A percentile compares a stretch with the other conserved stretches of the same genome.
phyloP scores from a whole-genome alignment of 495 filamentous ascomycete species.

The Penicillium bialowiezense region DNA sequence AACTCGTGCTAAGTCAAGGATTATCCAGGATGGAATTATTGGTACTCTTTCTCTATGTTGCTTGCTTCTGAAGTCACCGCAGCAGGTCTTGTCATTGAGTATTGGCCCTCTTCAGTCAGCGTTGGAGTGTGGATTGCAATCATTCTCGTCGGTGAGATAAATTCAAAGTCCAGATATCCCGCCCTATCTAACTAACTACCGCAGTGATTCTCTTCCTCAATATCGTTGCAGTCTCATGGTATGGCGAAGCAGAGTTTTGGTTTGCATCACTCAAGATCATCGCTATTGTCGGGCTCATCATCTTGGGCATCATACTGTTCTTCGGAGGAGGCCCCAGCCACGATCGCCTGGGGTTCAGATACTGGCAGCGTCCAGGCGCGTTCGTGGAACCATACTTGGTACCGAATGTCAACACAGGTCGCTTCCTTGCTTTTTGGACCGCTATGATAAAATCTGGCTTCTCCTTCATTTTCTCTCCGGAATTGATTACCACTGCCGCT shows the following conservation, averaged over 20 bases:
- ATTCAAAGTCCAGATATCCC: conserved; percentile 24
- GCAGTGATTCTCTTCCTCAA: conserved; percentile 62
- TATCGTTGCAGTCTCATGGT: conserved; percentile 63
- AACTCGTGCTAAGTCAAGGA: conserved; percentile 33
- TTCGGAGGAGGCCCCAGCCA: conserved; percentile 62
- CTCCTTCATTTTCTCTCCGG: conserved; percentile 62
- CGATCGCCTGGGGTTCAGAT: conserved; percentile 66
- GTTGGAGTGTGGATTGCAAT: conserved; percentile 67
- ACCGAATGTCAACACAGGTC: conserved; percentile 25
- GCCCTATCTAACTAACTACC: not conserved
- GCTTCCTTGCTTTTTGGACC: conserved; percentile 42
- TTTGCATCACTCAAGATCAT: conserved; percentile 74
- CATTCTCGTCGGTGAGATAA: conserved; percentile 56
- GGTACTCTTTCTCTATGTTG: conserved; percentile 55
- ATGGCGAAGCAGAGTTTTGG: conserved; percentile 73
- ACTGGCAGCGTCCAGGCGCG: conserved; percentile 67
- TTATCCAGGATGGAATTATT: conserved; percentile 51
- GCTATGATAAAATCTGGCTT: conserved; percentile 44
- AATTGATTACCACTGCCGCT: conserved; percentile 73
- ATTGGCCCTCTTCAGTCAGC: conserved; percentile 55
- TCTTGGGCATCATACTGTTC: conserved; percentile 64
- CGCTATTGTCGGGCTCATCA: conserved; percentile 66
- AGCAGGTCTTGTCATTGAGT: conserved; percentile 65
- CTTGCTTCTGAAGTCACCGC: conserved; percentile 68
- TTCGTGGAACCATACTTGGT: conserved; percentile 53